Evolutionary conservation across 352 stramenopile species (phyloP).

Genomic region (Phytophthora kernoviae): DNA sequence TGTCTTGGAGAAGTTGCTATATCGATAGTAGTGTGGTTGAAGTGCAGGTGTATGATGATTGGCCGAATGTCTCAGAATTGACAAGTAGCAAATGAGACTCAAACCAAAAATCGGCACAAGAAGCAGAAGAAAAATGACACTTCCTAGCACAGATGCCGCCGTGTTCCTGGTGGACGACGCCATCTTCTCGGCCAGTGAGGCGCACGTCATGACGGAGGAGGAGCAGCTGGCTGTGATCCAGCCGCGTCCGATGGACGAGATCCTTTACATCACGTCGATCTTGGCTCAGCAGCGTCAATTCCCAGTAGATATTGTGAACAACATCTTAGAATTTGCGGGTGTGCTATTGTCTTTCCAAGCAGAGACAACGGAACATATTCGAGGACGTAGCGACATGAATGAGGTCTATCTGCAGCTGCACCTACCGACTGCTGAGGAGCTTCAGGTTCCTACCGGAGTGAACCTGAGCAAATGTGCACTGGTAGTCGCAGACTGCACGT

Average conservation of each 20-base stretch:
- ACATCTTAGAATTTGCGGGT: slow-evolving; percentile 57
- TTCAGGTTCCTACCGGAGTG: slow-evolving; percentile 50
- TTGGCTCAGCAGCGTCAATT: slow-evolving; percentile 38
- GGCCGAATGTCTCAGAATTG: slow-evolving; percentile 3
- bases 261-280: slow-evolving; percentile 48
- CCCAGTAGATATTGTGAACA: slow-evolving; percentile 49
- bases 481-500: slow-evolving; percentile 59
- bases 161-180: slow-evolving; percentile 42
- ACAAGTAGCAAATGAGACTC: slow-evolving; percentile 1
- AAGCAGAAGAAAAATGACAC: slow-evolving; percentile 17
- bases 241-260: slow-evolving; percentile 32
- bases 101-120: slow-evolving; percentile 6
- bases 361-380: slow-evolving; percentile 32
- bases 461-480: slow-evolving; percentile 41
- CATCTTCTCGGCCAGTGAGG: slow-evolving; percentile 30
- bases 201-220: slow-evolving; percentile 20
- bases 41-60: slow-evolving; percentile 12
- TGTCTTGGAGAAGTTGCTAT: no score
- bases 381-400: slow-evolving; percentile 51
- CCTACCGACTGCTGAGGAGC: slow-evolving; percentile 36
- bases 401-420: slow-evolving; percentile 57
- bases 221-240: slow-evolving; percentile 22
- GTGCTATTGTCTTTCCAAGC: slow-evolving; percentile 54
- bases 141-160: slow-evolving; percentile 20
- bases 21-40: no score